These are phyloP conservation scores for Vanrija pseudolonga DNA, from an alignment of 1,284 basidiomycete species.

Conservation along the genomic window DNA sequence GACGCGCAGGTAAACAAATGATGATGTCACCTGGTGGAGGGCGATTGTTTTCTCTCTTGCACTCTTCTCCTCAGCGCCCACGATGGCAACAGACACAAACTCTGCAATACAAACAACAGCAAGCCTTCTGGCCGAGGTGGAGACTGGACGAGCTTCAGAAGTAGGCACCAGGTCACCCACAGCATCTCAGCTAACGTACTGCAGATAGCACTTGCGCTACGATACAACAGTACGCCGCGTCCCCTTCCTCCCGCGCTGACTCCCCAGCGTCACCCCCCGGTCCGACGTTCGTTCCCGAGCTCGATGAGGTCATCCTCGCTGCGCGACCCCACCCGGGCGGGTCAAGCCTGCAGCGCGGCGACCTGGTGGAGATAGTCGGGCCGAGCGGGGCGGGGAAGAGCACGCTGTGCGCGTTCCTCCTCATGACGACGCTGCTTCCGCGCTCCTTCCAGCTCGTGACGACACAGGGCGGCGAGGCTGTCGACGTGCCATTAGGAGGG, in stretches of 20 bases:
- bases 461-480: not conserved
- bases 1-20: not conserved
- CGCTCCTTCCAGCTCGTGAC: not conserved
- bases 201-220: constrained; percentile 23
- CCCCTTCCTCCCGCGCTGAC: not conserved
- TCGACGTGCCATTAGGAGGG: constrained; percentile 32
- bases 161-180: constrained; percentile 7
- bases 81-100: not conserved
- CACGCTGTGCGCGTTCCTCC: constrained; percentile 18
- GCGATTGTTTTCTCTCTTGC: not conserved
- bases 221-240: constrained; percentile 28
- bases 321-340: constrained; percentile 29
- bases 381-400: constrained; percentile 42
- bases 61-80: not conserved
- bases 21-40: not conserved
- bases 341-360: constrained; percentile 43
- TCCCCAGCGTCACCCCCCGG: constrained; percentile 40
- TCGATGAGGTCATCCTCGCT: constrained; percentile 32
- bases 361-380: constrained; percentile 44
- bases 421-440: constrained; percentile 37
- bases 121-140: constrained; percentile 27
- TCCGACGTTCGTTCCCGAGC: constrained; percentile 37
- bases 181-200: constrained; percentile 9
- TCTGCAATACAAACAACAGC: constrained; percentile 8
- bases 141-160: constrained; percentile 30